phyloP scores from a whole-genome alignment of 805 yeast species.

The Candida sanyiensis region DNA sequence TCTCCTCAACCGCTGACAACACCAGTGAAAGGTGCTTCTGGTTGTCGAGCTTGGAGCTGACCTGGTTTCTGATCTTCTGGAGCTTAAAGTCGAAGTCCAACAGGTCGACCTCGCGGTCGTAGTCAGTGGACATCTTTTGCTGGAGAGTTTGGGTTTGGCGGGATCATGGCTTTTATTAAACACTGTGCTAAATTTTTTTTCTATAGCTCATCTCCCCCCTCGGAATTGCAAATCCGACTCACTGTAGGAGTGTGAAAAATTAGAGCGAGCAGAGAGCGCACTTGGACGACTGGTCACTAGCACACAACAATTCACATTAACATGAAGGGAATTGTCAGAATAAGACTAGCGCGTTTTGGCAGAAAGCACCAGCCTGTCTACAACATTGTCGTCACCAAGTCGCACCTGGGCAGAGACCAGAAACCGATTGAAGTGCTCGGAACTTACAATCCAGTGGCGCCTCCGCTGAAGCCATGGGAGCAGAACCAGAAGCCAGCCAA shows the following conservation, averaged over 20 bases:
- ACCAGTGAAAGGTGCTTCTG: constrained; percentile 83
- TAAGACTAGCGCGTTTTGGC: constrained; percentile 90
- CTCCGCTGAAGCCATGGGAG: constrained; percentile 57
- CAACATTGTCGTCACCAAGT: constrained; percentile 85
- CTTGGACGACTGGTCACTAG: too few relatives aligned
- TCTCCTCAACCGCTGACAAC: constrained; percentile 86
- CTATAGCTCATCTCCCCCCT: not conserved
- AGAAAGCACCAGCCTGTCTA: constrained; percentile 81
- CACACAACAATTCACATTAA: constrained; percentile 22
- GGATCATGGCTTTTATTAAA: too few relatives aligned
- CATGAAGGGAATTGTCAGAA: constrained; percentile 69
- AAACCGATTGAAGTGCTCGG: constrained; percentile 94
- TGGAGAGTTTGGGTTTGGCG: not conserved
- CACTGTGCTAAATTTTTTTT: too few relatives aligned
- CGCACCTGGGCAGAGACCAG: constrained; percentile 70
- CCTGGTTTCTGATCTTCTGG: constrained; percentile 63
- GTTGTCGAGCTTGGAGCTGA: constrained; percentile 74
- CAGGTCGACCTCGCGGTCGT: constrained; percentile 21
- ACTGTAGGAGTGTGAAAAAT: not conserved
- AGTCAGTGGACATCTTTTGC: constrained; percentile 7
- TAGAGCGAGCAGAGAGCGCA: not conserved
- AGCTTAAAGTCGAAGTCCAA: constrained; percentile 49
- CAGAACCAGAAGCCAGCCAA: constrained; percentile 59
- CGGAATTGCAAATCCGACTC: too few relatives aligned
- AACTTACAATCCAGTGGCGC: constrained; percentile 81